Evolutionary conservation across 208 protist species (phyloP), one percentile per base, ranked within the genome.

Genomic region (Acanthamoeba castellanii): DNA sequence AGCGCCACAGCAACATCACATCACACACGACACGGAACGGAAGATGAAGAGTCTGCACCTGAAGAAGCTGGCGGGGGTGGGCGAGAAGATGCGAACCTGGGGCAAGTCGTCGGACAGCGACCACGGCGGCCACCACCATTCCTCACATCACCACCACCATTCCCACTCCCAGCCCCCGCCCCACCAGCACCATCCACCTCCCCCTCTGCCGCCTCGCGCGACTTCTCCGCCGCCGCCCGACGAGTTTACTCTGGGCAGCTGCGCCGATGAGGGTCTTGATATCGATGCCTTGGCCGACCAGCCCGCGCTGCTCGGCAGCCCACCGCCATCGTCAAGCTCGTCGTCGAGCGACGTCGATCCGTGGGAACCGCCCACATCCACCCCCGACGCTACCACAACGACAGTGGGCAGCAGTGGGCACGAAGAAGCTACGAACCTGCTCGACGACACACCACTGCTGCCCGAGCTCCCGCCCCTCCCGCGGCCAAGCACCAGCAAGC

Each of bases 1-100:
- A 57, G 52, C 37, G 37, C 37, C 2, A 42, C 37, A 42, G n/a
- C n/a, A n/a, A 3, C 37, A 42, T 3, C 52, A 57, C 52, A 0
- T 5, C 5, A 70, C 66, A 72, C 66, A 11, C 22, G 66, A 72
- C 20, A 3, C 64, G n/a, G 27, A 25, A 25, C 3, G n/a, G 9
- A 14, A 34, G 8, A 88, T 88, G 81, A 88, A 88, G 50, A 88
- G 81, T 22, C 50, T 88, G 18, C 81, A 88, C 81, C 30, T 88
- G 27, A 88, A 88, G 81, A 88, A 88, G 81, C 50, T 88, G 8
- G 81, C 81, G 1, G 81, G 50, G 9, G 50, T 88, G 27, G 50
- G 81, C n/a, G 81, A 88, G 81, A 88, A 88, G 81, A 64, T 88
- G 52, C 50, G 81, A 4, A 64, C 81, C 3, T 88, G 81, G 81